Evolutionary conservation across 352 stramenopile genomes (phyloP).

Genomic region (Globisporangium recalcitrans): DNA sequence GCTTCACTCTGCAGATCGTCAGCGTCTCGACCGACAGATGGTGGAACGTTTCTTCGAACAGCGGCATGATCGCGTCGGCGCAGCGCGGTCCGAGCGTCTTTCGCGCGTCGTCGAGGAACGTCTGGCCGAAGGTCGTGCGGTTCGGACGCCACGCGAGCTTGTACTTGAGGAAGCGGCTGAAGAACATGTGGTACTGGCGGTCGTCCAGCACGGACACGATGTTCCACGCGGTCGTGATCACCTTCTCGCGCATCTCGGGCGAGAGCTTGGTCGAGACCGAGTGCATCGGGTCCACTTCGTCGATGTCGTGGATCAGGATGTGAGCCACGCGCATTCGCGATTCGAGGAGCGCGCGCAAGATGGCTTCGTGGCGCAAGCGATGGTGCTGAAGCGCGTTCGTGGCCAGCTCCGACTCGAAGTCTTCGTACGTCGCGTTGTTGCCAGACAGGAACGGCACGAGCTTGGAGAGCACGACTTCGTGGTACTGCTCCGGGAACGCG

Average conservation of each 20-base stretch:
- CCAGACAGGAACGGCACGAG: slow-evolving; percentile 80
- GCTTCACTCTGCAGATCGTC: slow-evolving; percentile 79
- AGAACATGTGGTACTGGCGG: slow-evolving; percentile 85
- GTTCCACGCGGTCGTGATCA: slow-evolving; percentile 82
- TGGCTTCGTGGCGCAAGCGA: slow-evolving; percentile 75
- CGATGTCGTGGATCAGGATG: slow-evolving; percentile 80
- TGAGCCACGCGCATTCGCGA: slow-evolving; percentile 80
- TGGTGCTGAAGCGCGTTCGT: slow-evolving; percentile 67
- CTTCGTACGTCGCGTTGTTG: slow-evolving; percentile 63
- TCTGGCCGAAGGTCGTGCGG: slow-evolving; percentile 69
- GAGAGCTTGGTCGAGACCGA: slow-evolving; percentile 56
- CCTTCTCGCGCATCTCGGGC: slow-evolving; percentile 61
- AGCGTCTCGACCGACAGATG: slow-evolving; percentile 82
- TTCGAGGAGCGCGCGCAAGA: slow-evolving; percentile 72
- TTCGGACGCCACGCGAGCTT: slow-evolving; percentile 83
- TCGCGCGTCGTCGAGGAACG: slow-evolving; percentile 71
- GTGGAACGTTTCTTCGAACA: slow-evolving; percentile 71
- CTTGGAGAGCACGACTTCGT: slow-evolving; percentile 50
- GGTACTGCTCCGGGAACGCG: slow-evolving; percentile 57
- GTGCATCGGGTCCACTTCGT: slow-evolving; percentile 57
- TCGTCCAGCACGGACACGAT: slow-evolving; percentile 81
- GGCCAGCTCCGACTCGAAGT: slow-evolving; percentile 67
- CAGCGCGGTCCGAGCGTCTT: slow-evolving; percentile 54
- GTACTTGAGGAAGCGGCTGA: slow-evolving; percentile 82
- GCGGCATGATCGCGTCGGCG: slow-evolving; percentile 65